These are phyloP conservation scores for Albugo laibachii DNA, from an alignment of 352 stramenopile species.

Conservation along the genomic window DNA sequence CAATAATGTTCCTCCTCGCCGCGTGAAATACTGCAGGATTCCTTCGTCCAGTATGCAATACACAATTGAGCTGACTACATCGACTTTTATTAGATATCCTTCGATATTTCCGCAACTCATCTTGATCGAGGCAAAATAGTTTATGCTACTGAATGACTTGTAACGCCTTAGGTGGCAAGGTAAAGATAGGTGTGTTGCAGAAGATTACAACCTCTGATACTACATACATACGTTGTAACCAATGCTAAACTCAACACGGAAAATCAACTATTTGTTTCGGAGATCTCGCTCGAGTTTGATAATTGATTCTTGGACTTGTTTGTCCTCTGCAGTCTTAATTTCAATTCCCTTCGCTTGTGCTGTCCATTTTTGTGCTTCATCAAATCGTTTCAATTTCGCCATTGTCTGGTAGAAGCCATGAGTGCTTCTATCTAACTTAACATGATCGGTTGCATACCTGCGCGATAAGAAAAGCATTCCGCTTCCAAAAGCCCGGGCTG, in stretches of 20 bases:
- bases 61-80: slow-evolving; percentile 32
- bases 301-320: slow-evolving; percentile 23
- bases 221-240: neutral
- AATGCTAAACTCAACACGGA: neutral
- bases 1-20: slow-evolving; percentile 37
- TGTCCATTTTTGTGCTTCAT: slow-evolving; percentile 23
- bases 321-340: slow-evolving; percentile 38
- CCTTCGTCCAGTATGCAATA: slow-evolving; percentile 77
- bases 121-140: slow-evolving; percentile 5
- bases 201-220: neutral
- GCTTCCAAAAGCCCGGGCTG: slow-evolving; percentile 57
- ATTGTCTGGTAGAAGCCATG: slow-evolving; percentile 19
- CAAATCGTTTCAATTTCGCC: slow-evolving; percentile 32
- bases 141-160: too few species aligned
- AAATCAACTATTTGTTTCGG: too few species aligned
- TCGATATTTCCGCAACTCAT: slow-evolving; percentile 40
- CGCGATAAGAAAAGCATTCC: slow-evolving; percentile 42
- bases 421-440: neutral
- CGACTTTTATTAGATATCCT: slow-evolving; percentile 58
- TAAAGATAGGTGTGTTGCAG: too few species aligned
- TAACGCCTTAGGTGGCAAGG: too few species aligned
- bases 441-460: slow-evolving; percentile 10
- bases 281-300: slow-evolving; percentile 10
- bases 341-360: slow-evolving; percentile 23
- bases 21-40: slow-evolving; percentile 58